These are phyloP conservation scores for Purpureocillium takamizusanense DNA, from an alignment of 2,329 filamentous ascomycete genomes.

Conservation along the genomic window DNA sequence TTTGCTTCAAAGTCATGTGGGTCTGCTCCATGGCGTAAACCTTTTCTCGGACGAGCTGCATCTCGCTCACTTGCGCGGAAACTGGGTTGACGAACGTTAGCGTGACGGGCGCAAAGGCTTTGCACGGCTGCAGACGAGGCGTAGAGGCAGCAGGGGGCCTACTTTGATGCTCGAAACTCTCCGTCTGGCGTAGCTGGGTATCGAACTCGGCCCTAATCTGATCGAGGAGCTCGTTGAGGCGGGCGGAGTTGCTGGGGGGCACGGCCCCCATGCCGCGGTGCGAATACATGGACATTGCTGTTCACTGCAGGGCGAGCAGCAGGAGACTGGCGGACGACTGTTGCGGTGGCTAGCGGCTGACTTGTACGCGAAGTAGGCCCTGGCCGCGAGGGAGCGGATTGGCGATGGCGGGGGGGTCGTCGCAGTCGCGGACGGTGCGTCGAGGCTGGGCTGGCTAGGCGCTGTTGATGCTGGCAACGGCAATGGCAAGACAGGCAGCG, in stretches of 20 bases:
- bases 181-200: constrained; percentile 67
- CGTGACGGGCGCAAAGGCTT: too few relatives aligned
- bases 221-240: constrained; percentile 86
- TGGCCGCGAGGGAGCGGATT: not conserved
- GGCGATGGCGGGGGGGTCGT: not conserved
- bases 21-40: constrained; percentile 88
- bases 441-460: not conserved
- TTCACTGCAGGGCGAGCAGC: not conserved
- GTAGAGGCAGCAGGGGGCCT: constrained; percentile 30
- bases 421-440: not conserved
- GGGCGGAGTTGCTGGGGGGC: constrained; percentile 48
- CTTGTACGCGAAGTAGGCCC: not conserved
- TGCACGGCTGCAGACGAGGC: not conserved
- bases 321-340: not conserved
- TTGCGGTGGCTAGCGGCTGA: not conserved
- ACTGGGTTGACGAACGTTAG: constrained; percentile 44
- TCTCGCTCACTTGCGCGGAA: constrained; percentile 83
- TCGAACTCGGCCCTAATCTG: constrained; percentile 89
- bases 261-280: constrained; percentile 75
- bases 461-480: not conserved
- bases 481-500: not conserved
- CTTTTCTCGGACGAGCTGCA: constrained; percentile 88
- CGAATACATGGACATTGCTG: constrained; percentile 71
- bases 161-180: constrained; percentile 91
- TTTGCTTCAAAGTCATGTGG: constrained; percentile 80